These are phyloP conservation scores for Exophiala sp. DNA, from an alignment of 2,329 filamentous ascomycete genomes.

Conservation along the genomic window DNA sequence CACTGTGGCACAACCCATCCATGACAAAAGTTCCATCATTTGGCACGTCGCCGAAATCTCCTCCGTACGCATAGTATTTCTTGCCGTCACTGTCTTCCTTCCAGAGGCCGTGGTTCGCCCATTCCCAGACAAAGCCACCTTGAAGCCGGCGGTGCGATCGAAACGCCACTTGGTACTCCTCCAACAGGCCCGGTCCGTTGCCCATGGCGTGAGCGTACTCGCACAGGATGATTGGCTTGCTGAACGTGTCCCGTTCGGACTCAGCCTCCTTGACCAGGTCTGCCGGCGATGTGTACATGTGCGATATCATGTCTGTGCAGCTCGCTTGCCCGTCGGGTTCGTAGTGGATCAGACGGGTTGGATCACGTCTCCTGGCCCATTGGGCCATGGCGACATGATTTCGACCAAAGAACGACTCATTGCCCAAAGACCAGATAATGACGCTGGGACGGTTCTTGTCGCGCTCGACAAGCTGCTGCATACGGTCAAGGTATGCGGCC, in stretches of 20 bases:
- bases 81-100: conserved; percentile 34
- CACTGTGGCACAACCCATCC: conserved; percentile 52
- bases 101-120: conserved; percentile 55
- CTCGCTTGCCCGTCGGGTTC: conserved; percentile 57
- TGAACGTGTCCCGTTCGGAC: conserved; percentile 40
- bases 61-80: conserved; percentile 54
- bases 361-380: conserved; percentile 54
- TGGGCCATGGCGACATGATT: conserved; percentile 65
- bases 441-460: conserved; percentile 67
- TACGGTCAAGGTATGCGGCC: conserved; percentile 62
- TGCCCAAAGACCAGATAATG: conserved; percentile 67
- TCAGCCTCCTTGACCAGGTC: conserved; percentile 32
- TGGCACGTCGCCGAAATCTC: conserved; percentile 57
- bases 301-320: conserved; percentile 59
- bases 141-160: conserved; percentile 55
- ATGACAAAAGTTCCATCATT: conserved; percentile 59
- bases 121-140: conserved; percentile 63
- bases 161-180: conserved; percentile 63
- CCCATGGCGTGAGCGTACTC: conserved; percentile 63
- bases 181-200: conserved; percentile 63
- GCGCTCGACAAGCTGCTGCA: conserved; percentile 57
- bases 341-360: conserved; percentile 58
- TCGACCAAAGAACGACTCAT: conserved; percentile 65
- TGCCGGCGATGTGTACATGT: conserved; percentile 54
- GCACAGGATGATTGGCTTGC: conserved; percentile 41